Percentiles rank a stretch among this genome's conserved stretches.
These are phyloP conservation scores for Colletotrichum brevisporum DNA, from an alignment of 2,329 filamentous ascomycete species.

Conservation along the genomic window DNA sequence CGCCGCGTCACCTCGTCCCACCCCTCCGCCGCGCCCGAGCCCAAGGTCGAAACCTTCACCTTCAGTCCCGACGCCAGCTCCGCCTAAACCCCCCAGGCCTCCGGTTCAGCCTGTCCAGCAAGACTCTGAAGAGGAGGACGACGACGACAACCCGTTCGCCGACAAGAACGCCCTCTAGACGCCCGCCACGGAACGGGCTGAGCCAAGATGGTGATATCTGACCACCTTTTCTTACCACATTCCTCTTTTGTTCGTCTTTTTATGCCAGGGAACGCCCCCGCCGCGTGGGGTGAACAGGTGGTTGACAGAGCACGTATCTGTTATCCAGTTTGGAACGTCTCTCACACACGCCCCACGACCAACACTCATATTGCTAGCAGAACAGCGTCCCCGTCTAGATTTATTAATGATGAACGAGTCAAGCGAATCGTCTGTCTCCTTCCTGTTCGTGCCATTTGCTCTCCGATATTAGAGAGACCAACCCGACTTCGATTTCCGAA, in stretches of 20 bases:
- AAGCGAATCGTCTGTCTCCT: constrained; percentile 8
- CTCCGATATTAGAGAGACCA: background rate
- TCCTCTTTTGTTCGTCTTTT: constrained; percentile 3
- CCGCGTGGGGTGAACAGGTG: constrained; percentile 13
- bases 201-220: constrained; percentile 40
- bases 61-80: constrained; percentile 54
- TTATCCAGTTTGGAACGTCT: background rate
- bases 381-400: constrained; percentile 20
- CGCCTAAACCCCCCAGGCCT: constrained; percentile 53
- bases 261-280: constrained; percentile 19
- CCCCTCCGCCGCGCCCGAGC: constrained; percentile 63
- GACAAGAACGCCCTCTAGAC: constrained; percentile 78
- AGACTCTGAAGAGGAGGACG: constrained; percentile 65
- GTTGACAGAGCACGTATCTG: constrained; percentile 16
- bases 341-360: background rate
- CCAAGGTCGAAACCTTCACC: constrained; percentile 64
- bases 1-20: constrained; percentile 55
- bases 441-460: background rate
- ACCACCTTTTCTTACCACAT: constrained; percentile 12
- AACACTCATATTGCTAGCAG: constrained; percentile 6
- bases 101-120: constrained; percentile 49
- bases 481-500: constrained; percentile 17
- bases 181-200: constrained; percentile 34
- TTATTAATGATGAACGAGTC: constrained; percentile 23
- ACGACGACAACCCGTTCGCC: constrained; percentile 89